Base-by-base conservation (phyloP, 2,329 filamentous ascomycete species). In the Sclerotinia trifoliorum region DNA sequence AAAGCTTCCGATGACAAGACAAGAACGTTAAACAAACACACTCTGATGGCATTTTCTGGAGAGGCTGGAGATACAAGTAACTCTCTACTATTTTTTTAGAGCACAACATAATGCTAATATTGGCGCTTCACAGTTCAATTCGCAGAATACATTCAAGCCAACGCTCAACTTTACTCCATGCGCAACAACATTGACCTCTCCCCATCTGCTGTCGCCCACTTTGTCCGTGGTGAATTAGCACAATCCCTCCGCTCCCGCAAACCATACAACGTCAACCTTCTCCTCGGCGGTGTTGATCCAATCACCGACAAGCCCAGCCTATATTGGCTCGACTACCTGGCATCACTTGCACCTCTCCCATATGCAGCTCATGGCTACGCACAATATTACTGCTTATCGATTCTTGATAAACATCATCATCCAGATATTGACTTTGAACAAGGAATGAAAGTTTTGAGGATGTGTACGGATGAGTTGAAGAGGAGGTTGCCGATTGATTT, bases 321-420 rank as follows among this genome's bases (percentile, higher is more conserved):
- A 74, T 97, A 96, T 86, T 99, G 95, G 95, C 86, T 97, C 76
- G 94, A 99, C 80, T 98, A 98, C 82, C 88, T 99, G 77, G 95
- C 94, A 73, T 90, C 94, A 71, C 82, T 94, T 78, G 94, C 93
- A 5, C 87, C 91, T 44, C 84, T 99, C 60, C 95, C 95, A 67
- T 99, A 99, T 78, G 96, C 95, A 61, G 95, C 95, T 70, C 96
- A 99, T 77, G 95, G 95, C 75, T 99, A 99, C 81, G 95, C 95
- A 75, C 95, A 99, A 82, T 98, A 98, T 85, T 99, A 99, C 85
- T 99, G 95, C 80, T 86, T 99, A 70, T 96, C 93, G 8, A 96
- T 97, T 75, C 88, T 99, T 64, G 95, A 99, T 83, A 99, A 99
- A 84, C 95, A 99, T 80, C 95, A 99, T 80, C 92, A 97, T 78